Conservation (phyloP, 352 stramenopile genomes). For the Pythium aristosporum region DNA sequence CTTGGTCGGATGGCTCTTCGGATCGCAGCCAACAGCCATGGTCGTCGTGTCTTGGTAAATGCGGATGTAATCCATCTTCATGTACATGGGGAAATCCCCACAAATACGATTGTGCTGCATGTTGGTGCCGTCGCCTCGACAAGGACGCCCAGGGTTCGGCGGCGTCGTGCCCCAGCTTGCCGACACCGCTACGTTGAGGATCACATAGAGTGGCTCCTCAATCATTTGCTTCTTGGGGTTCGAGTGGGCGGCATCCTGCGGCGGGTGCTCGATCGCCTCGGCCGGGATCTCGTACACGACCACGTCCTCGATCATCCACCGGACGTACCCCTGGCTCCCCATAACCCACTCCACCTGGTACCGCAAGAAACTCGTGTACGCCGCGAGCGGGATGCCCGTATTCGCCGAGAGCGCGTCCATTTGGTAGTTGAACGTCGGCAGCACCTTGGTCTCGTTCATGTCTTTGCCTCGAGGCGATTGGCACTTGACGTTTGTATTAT, state of each 20-base stretch:
- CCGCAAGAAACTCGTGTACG: slow-evolving; percentile 41
- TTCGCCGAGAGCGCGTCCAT: slow-evolving; percentile 67
- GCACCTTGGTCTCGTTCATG: slow-evolving; percentile 2
- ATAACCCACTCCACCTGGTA: slow-evolving; percentile 65
- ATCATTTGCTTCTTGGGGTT: slow-evolving; percentile 55
- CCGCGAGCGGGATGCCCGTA: slow-evolving; percentile 46
- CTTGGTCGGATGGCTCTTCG: slow-evolving; percentile 24
- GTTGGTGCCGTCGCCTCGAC: slow-evolving; percentile 5
- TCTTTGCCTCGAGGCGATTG: not conserved
- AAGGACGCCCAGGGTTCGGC: slow-evolving; percentile 43
- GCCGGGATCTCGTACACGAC: slow-evolving; percentile 54
- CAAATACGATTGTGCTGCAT: slow-evolving; percentile 37
- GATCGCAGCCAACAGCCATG: slow-evolving; percentile 27
- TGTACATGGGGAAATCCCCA: slow-evolving; percentile 51
- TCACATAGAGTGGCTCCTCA: slow-evolving; percentile 68
- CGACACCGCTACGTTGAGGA: slow-evolving; percentile 57
- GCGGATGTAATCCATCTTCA: slow-evolving; percentile 42
- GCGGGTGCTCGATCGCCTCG: slow-evolving; percentile 40
- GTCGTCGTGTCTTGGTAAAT: slow-evolving; percentile 26
- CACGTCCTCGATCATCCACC: slow-evolving; percentile 40
- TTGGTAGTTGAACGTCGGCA: slow-evolving; percentile 41
- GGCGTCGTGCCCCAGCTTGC: slow-evolving; percentile 40
- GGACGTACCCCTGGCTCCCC: slow-evolving; percentile 45
- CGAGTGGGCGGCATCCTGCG: slow-evolving; percentile 32
- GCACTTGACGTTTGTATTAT: slow-evolving; percentile 32